Evolutionary conservation across 1,284 basidiomycete genomes (phyloP).

Genomic region (Vanrija sp.): DNA sequence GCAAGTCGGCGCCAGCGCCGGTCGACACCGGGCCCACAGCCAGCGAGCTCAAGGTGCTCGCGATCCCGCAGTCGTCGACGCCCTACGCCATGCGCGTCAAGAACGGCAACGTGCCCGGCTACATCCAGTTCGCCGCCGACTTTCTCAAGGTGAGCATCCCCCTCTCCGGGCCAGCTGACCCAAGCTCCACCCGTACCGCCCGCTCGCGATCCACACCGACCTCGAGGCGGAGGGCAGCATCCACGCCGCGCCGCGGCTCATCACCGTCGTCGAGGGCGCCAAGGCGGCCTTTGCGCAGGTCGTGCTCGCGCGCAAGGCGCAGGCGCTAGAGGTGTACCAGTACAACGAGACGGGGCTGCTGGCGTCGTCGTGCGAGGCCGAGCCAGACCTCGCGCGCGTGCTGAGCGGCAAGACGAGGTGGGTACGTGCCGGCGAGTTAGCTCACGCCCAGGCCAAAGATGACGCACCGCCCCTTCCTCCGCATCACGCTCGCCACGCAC

Average conservation of each 20-base stretch:
- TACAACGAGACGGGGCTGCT: constrained; percentile 68
- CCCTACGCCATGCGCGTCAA: no score
- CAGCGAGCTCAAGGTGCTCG: no score
- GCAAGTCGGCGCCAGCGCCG: no score
- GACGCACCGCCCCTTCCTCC: constrained; percentile 67
- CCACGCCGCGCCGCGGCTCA: constrained; percentile 56
- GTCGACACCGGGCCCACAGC: no score
- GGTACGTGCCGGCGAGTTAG: constrained; percentile 34
- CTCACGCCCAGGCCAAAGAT: constrained; percentile 57
- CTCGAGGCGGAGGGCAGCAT: neutral
- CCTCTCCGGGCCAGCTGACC: neutral
- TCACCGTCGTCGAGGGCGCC: constrained; percentile 75
- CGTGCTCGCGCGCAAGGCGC: constrained; percentile 2
- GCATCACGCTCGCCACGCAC: constrained; percentile 60
- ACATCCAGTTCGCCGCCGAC: constrained; percentile 60
- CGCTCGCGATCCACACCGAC: constrained; percentile 65
- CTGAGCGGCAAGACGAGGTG: constrained; percentile 59
- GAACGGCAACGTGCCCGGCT: constrained; percentile 40
- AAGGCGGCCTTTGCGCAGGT: constrained; percentile 65
- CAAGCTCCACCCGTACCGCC: constrained; percentile 58
- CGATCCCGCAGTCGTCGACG: no score
- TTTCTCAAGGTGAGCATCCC: constrained; percentile 56
- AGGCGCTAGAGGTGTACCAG: constrained; percentile 60
- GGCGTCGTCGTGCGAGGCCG: constrained; percentile 44
- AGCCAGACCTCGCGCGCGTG: constrained; percentile 25